phyloP scores from a whole-genome alignment of 306 rosid species.

The Geum urbanum region DNA sequence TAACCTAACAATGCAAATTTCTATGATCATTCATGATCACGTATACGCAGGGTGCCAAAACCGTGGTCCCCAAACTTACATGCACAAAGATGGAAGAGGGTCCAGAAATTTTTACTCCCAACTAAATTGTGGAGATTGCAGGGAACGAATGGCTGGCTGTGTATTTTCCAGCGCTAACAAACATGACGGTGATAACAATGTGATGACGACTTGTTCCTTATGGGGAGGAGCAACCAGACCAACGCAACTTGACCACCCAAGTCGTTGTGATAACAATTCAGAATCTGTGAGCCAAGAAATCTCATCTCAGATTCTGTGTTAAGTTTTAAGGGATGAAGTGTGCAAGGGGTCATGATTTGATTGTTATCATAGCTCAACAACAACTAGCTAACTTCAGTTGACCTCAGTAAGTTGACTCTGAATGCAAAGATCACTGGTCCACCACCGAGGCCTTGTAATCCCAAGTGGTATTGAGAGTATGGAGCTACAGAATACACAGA shows the following conservation, averaged over 20 bases:
- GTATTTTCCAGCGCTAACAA: not conserved
- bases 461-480: not conserved
- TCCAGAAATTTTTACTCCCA: not conserved
- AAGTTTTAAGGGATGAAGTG: no score
- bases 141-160: not conserved
- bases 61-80: constrained; percentile 3
- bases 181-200: not conserved
- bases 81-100: constrained; percentile 4
- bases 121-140: not conserved
- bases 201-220: not conserved
- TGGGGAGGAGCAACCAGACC: constrained; percentile 1
- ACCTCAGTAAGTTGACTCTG: not conserved
- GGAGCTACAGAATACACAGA: not conserved
- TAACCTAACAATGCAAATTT: not conserved
- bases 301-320: no score
- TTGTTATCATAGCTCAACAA: not conserved
- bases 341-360: not conserved
- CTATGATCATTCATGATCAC: not conserved
- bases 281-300: not conserved
- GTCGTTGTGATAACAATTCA: not conserved
- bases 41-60: not conserved
- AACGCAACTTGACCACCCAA: not conserved
- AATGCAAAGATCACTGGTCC: constrained; percentile 1
- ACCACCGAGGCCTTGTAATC: not conserved
- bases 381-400: no score